Conservation (phyloP, 306 rosid species). For the Carpinus fangiana region DNA sequence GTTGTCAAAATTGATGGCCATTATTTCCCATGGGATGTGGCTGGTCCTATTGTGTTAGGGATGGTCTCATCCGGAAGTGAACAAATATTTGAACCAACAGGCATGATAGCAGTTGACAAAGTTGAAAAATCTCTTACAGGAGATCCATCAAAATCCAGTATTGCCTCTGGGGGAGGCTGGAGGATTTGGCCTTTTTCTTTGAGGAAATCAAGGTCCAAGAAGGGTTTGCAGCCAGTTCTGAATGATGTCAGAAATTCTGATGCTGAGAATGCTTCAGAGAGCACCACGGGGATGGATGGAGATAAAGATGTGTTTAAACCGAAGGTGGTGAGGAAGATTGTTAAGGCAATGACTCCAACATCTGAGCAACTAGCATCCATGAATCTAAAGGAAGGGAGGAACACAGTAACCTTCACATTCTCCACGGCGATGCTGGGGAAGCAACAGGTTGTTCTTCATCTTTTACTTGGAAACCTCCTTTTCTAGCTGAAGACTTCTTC, state of each 20-base stretch:
- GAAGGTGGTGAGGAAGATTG: slow-evolving; percentile 42
- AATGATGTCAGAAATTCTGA: slow-evolving; percentile 37
- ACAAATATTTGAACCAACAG: slow-evolving; percentile 30
- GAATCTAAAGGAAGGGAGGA: slow-evolving; percentile 84
- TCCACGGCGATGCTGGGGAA: slow-evolving; percentile 69
- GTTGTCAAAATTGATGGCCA: slow-evolving; percentile 30
- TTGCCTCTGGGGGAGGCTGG: slow-evolving; percentile 67
- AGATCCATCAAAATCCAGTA: slow-evolving; percentile 41
- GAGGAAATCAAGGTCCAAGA: slow-evolving; percentile 48
- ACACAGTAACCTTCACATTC: slow-evolving; percentile 77
- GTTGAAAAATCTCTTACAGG: slow-evolving; percentile 60
- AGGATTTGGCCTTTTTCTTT: slow-evolving; percentile 78
- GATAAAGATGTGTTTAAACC: slow-evolving; percentile 32
- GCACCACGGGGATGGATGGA: slow-evolving; percentile 26
- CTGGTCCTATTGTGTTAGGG: slow-evolving; percentile 34
- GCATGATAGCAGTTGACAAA: slow-evolving; percentile 41
- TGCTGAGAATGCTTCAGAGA: slow-evolving; percentile 44
- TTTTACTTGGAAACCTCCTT: slow-evolving; percentile 22
- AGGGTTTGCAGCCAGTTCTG: slow-evolving; percentile 33
- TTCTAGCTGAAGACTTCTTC: slow-evolving; percentile 6
- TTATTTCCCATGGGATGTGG: slow-evolving; percentile 38
- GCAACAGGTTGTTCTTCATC: slow-evolving; percentile 58
- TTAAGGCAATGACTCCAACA: slow-evolving; percentile 63
- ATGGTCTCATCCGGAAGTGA: slow-evolving; percentile 36
- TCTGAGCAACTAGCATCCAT: slow-evolving; percentile 90